A percentile compares a stretch with the other conserved stretches of the same genome.
Conservation (phyloP, 495 filamentous ascomycete genomes). For the Penicillium samsonianum region DNA sequence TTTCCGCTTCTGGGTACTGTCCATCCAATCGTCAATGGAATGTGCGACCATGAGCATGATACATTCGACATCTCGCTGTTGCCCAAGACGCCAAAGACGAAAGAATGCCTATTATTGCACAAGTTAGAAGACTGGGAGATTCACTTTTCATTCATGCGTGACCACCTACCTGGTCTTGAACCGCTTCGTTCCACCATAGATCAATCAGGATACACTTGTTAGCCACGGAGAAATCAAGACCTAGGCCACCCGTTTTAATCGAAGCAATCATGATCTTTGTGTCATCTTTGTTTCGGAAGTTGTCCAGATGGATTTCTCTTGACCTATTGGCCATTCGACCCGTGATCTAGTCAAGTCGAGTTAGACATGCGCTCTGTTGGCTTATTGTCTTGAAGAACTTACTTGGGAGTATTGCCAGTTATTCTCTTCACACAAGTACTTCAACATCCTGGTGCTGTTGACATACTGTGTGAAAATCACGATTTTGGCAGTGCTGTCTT, state of each 20-base stretch:
- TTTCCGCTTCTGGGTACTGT: neutral
- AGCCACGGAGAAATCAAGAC: neutral
- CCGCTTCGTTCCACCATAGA: slow-evolving; percentile 1
- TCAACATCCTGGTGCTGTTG: neutral
- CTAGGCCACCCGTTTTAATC: neutral
- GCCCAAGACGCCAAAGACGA: slow-evolving; percentile 1
- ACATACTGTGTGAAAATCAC: slow-evolving; percentile 1
- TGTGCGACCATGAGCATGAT: neutral
- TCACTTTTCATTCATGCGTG: no score
- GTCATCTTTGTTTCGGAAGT: neutral
- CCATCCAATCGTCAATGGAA: neutral
- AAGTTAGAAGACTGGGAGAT: neutral
- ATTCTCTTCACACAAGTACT: neutral
- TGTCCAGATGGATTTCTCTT: neutral
- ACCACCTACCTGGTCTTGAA: neutral
- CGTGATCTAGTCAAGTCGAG: neutral
- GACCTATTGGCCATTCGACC: neutral
- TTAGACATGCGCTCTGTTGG: neutral
- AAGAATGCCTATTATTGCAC: neutral
- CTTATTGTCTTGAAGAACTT: neutral
- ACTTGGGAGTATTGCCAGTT: neutral
- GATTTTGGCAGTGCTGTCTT: neutral
- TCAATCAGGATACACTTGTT: slow-evolving; percentile 2
- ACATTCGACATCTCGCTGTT: slow-evolving; percentile 2
- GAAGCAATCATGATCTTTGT: neutral